These are phyloP conservation scores for Alternaria atra DNA, from an alignment of 2,329 filamentous ascomycete species.

Conservation along the genomic window DNA sequence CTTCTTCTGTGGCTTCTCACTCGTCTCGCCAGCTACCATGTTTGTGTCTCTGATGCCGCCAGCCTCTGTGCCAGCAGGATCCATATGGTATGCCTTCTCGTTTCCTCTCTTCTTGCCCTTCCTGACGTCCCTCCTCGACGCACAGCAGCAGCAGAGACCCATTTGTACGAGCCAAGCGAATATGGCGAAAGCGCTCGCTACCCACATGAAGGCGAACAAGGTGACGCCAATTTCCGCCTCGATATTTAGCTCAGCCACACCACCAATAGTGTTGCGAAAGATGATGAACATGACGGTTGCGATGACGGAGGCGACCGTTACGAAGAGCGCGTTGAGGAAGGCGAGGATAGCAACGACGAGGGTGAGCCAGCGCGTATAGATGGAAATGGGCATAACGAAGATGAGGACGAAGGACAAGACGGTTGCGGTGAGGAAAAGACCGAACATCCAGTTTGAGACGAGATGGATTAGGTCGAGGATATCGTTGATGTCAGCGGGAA, in stretches of 20 bases:
- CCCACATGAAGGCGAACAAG: slow-evolving; percentile 93
- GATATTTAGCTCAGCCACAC: slow-evolving; percentile 79
- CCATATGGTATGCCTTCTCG: slow-evolving; percentile 44
- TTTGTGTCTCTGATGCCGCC: slow-evolving; percentile 13
- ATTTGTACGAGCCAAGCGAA: slow-evolving; percentile 76
- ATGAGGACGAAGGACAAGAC: slow-evolving; percentile 77
- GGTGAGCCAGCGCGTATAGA: slow-evolving; percentile 64
- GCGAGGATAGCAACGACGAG: slow-evolving; percentile 74
- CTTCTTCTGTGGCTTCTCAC: slow-evolving; percentile 16
- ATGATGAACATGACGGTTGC: slow-evolving; percentile 86
- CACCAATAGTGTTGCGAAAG: slow-evolving; percentile 77
- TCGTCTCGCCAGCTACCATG: slow-evolving; percentile 8
- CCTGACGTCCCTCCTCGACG: slow-evolving; percentile 63
- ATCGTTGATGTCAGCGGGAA: slow-evolving; percentile 76
- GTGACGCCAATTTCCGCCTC: slow-evolving; percentile 71
- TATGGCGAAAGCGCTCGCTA: slow-evolving; percentile 72
- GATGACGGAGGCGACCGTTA: slow-evolving; percentile 74
- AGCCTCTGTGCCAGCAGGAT: slow-evolving; percentile 12
- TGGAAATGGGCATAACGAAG: slow-evolving; percentile 66
- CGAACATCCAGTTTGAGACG: slow-evolving; percentile 88
- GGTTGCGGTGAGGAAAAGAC: slow-evolving; percentile 78
- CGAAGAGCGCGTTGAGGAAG: slow-evolving; percentile 72
- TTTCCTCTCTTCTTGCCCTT: slow-evolving; percentile 58
- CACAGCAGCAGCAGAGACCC: slow-evolving; percentile 80
- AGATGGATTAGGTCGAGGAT: slow-evolving; percentile 78